phyloP scores from a whole-genome alignment of 768 basidiomycete species.

The Leucocoprinus sp. region DNA sequence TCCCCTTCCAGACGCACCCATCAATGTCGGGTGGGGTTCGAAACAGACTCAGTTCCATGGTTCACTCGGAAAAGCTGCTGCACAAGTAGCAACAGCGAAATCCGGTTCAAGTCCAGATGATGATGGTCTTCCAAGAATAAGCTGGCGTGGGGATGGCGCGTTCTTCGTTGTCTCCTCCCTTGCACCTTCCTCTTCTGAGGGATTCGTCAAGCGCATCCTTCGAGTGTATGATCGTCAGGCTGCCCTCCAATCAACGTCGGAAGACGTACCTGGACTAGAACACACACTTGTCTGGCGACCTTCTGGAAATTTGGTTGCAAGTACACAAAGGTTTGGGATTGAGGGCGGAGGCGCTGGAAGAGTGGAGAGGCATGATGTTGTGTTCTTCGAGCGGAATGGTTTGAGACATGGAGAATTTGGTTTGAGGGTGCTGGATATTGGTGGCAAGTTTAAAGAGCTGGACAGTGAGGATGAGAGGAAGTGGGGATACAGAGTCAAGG shows the following conservation, averaged over 20 bases:
- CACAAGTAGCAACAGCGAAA: conserved; percentile 38
- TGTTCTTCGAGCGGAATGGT: conserved; percentile 96
- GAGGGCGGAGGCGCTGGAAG: conserved; percentile 61
- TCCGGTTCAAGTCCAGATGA: conserved; percentile 62
- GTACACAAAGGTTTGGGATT: conserved; percentile 75
- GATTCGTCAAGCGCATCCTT: conserved; percentile 40
- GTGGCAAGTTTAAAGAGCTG: conserved; percentile 26
- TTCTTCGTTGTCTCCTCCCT: conserved; percentile 81
- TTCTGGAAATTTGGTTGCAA: conserved; percentile 77
- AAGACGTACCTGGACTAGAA: conserved; percentile 77
- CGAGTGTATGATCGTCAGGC: conserved; percentile 74
- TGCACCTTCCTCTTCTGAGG: conserved; percentile 29
- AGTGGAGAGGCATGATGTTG: conserved; percentile 70
- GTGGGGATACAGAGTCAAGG: conserved; percentile 69
- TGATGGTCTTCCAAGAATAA: conserved; percentile 61
- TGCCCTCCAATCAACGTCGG: conserved; percentile 74
- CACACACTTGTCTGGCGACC: conserved; percentile 79
- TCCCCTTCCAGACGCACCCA: conserved; percentile 59
- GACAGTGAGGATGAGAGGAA: conserved; percentile 24
- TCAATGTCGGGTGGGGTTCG: conserved; percentile 97
- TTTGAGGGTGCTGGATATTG: conserved; percentile 33
- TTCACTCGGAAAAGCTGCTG: conserved; percentile 81
- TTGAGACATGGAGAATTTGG: conserved; percentile 85
- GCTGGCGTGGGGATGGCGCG: conserved; percentile 91
- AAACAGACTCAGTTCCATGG: conserved; percentile 98